These are phyloP conservation scores for Aspergillus awamori DNA, from an alignment of 2,329 filamentous ascomycete genomes.

Conservation along the genomic window DNA sequence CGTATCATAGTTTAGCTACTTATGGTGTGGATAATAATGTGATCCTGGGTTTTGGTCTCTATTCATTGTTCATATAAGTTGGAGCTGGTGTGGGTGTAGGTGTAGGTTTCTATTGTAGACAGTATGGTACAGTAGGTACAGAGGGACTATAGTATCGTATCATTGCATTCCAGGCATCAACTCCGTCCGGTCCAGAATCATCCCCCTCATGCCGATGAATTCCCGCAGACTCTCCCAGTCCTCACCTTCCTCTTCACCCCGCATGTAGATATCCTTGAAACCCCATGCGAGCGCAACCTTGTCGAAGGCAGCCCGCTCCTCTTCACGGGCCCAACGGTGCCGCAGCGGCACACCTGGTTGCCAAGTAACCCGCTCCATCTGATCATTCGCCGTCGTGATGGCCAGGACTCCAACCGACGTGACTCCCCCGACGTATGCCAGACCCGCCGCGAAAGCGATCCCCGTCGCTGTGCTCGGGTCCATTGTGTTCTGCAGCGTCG, in stretches of 20 bases:
- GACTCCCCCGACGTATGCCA: constrained; percentile 81
- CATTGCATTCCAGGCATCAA: constrained; percentile 91
- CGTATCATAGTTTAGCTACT: constrained; percentile 27
- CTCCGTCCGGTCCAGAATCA: constrained; percentile 87
- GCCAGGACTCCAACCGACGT: constrained; percentile 81
- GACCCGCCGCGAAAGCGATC: constrained; percentile 76
- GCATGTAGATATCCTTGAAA: constrained; percentile 76
- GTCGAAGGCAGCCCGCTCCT: constrained; percentile 86
- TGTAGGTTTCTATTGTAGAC: neutral
- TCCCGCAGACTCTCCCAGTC: constrained; percentile 88
- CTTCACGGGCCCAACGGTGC: constrained; percentile 83
- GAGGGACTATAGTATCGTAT: constrained; percentile 5
- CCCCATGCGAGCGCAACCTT: constrained; percentile 87
- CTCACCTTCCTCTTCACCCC: constrained; percentile 86
- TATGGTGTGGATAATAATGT: constrained; percentile 26
- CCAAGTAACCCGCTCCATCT: constrained; percentile 95
- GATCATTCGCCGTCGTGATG: constrained; percentile 84
- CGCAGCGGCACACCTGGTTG: constrained; percentile 76
- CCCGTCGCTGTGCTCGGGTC: constrained; percentile 73
- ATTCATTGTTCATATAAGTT: neutral
- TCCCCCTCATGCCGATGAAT: constrained; percentile 78
- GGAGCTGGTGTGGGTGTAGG: neutral
- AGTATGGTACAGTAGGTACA: constrained; percentile 1
- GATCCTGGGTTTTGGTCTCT: constrained; percentile 36
- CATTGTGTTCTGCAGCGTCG: constrained; percentile 72